These are phyloP conservation scores for Pichia sp. DNA, from an alignment of 1,139 yeast genomes.

Conservation along the genomic window DNA sequence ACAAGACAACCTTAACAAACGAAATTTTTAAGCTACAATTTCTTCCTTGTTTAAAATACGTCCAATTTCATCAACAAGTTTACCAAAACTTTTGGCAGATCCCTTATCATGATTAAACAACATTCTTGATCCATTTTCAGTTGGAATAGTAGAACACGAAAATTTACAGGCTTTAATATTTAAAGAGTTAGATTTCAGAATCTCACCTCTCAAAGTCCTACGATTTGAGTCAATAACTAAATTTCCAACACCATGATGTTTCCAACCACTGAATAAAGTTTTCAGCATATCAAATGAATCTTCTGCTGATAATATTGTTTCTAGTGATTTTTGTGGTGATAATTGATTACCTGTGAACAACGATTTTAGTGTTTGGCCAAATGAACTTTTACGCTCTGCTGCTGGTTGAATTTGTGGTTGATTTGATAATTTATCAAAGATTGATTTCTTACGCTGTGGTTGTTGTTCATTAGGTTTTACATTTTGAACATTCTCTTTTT, in stretches of 20 bases:
- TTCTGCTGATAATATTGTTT: constrained; percentile 42
- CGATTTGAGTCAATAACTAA: constrained; percentile 42
- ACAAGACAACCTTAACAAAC: constrained; percentile 11
- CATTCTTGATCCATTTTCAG: constrained; percentile 41
- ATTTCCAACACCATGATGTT: constrained; percentile 59
- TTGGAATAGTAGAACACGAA: constrained; percentile 43
- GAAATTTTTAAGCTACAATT: constrained; percentile 16
- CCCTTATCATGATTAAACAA: constrained; percentile 56
- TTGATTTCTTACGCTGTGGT: constrained; percentile 35
- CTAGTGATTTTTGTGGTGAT: constrained; percentile 24
- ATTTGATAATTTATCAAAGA: constrained; percentile 56
- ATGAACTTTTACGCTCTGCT: constrained; percentile 22
- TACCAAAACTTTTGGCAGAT: constrained; percentile 58
- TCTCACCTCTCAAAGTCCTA: constrained; percentile 49
- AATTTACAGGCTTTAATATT: constrained; percentile 61
- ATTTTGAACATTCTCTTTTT: constrained; percentile 22
- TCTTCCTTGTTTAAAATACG: constrained; percentile 39
- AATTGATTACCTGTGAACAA: constrained; percentile 29
- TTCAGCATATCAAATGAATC: constrained; percentile 61
- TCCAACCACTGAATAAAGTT: constrained; percentile 62
- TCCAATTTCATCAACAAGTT: constrained; percentile 45
- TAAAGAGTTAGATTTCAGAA: constrained; percentile 55
- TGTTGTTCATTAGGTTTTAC: not conserved
- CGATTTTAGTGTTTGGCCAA: constrained; percentile 25
- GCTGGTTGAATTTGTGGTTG: constrained; percentile 18